Evolutionary conservation across 805 yeast genomes (phyloP).

Genomic region (Hanseniaspora valbyensis): DNA sequence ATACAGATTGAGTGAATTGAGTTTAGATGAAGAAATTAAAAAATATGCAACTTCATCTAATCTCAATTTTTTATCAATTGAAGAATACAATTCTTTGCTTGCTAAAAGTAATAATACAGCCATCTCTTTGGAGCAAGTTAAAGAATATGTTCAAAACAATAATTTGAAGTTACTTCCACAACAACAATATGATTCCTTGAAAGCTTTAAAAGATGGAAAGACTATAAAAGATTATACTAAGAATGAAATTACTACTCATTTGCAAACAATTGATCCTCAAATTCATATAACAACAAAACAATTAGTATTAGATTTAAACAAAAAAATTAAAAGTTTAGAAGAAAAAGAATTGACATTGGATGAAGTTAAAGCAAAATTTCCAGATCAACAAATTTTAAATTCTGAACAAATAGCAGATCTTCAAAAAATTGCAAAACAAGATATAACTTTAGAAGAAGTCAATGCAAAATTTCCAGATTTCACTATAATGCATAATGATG

Average conservation of each 20-base stretch:
- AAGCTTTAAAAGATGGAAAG: slow-evolving; percentile 9
- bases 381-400: neutral
- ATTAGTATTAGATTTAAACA: neutral
- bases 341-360: neutral
- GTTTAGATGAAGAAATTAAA: neutral
- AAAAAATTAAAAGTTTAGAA: neutral
- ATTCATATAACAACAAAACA: slow-evolving; percentile 1
- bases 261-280: neutral
- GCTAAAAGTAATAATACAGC: neutral
- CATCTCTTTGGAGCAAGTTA: slow-evolving; percentile 13
- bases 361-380: neutral
- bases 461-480: neutral
- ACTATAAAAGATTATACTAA: slow-evolving; percentile 2
- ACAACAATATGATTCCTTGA: slow-evolving; percentile 3
- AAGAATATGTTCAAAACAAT: slow-evolving; percentile 11
- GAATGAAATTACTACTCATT: neutral
- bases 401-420: neutral
- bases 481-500: slow-evolving; percentile 4
- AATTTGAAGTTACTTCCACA: slow-evolving; percentile 12
- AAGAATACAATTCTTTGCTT: neutral
- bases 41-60: neutral
- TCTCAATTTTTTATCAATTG: neutral
- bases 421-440: neutral
- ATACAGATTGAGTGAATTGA: neutral
- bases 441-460: slow-evolving; percentile 1